Evolutionary conservation across 352 stramenopile species (phyloP).

Genomic region (Blastocystis hominis): DNA sequence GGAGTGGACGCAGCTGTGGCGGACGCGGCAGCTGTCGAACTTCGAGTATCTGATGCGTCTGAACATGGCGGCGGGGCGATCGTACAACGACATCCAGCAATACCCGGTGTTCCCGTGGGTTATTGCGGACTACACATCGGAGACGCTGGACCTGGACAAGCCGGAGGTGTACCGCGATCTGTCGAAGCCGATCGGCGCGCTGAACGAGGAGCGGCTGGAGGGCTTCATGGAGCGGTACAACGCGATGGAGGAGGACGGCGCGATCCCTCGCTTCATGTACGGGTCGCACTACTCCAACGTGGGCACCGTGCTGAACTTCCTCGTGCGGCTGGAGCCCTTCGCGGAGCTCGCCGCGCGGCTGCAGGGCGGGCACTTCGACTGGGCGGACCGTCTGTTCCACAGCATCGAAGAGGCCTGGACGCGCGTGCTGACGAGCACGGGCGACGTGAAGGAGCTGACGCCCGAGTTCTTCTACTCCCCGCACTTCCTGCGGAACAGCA

Average conservation of each 20-base stretch:
- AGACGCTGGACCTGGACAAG: slow-evolving; percentile 82
- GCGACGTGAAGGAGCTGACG: slow-evolving; percentile 82
- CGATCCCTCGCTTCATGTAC: slow-evolving; percentile 84
- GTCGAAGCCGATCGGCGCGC: slow-evolving; percentile 87
- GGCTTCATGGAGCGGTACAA: slow-evolving; percentile 86
- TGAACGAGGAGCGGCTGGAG: slow-evolving; percentile 79
- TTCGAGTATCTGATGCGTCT: slow-evolving; percentile 95
- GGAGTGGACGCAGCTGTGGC: slow-evolving; percentile 68
- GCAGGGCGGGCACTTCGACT: slow-evolving; percentile 86
- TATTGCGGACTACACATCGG: slow-evolving; percentile 83
- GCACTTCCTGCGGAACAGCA: slow-evolving; percentile 77
- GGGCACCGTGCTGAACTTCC: slow-evolving; percentile 92
- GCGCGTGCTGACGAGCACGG: slow-evolving; percentile 76
- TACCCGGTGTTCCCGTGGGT: slow-evolving; percentile 99
- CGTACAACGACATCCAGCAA: slow-evolving; percentile 83
- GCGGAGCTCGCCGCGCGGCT: slow-evolving; percentile 82
- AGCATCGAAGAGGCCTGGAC: slow-evolving; percentile 77
- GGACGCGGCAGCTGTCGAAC: slow-evolving; percentile 81
- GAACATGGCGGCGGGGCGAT: slow-evolving; percentile 88
- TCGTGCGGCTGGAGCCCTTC: slow-evolving; percentile 96
- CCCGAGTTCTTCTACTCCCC: slow-evolving; percentile 84
- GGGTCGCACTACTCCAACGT: slow-evolving; percentile 77
- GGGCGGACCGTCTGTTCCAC: slow-evolving; percentile 81
- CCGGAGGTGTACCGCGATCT: slow-evolving; percentile 84
- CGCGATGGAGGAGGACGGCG: slow-evolving; percentile 58